Evolutionary conservation across 257 asterid species (phyloP), one percentile per base, ranked within the genome.

Genomic region (Przewalskia tangutica): DNA sequence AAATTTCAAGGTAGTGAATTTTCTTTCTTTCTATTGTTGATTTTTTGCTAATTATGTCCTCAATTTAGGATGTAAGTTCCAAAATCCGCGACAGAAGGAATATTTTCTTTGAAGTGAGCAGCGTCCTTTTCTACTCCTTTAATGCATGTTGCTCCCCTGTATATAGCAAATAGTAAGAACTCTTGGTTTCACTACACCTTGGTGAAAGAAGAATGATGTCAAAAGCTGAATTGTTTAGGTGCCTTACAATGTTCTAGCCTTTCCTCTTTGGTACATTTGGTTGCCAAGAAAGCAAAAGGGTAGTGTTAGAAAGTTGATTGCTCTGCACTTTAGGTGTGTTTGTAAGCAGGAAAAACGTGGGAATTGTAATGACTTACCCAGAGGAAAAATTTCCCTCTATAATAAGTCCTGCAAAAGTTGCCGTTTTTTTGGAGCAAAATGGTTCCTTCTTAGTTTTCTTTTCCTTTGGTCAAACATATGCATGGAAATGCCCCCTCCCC

Each of bases 1-100:
- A 56, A 95, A 95, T 91, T 92, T 95, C 90, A 95, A 95, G 99
- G 99, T 95, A 89, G 79, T 13, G 7, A 73, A 51, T 23, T 36
- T 18, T 50, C 42, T 48, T 73, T 48, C 60, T 73, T 73, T 73
- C 44, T 2, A 3, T 73, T 73, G 60, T 48, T 73, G 60, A 32
- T 36, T 4, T 65, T 2, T 36, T 65, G 13, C 75, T 65, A 34
- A 23, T 50, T 27, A 73, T 23, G 60, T 48, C 44, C 23, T 73
- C 44, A 73, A 27, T 23, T 48, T 48, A 23, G 79, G 44, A 11
- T 6, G 58, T 46, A 71, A n/a, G n/a, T 70, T 70, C 36, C 77
- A 40, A 71, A 68, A 71, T 71, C n/a, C 5, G 58, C 46, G 40
- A 48, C 79, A 46, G 8, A 23, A 23, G 8, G 56, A 14, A 3